Evolutionary conservation across 2,329 filamentous ascomycete genomes (phyloP).

Genomic region (Aspergillus ochraceus): DNA sequence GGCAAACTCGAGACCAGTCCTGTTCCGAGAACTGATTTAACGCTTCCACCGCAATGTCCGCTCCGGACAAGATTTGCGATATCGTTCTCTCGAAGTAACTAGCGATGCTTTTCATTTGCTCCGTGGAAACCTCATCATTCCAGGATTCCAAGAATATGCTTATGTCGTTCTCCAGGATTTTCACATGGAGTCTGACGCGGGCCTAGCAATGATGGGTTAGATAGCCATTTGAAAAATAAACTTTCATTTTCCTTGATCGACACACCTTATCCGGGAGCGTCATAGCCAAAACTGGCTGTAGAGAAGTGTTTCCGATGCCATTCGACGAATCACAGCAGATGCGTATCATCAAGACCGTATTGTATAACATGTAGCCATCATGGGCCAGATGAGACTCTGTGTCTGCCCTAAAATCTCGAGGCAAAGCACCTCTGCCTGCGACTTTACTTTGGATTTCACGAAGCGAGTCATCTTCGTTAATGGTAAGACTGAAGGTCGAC

Average conservation of each 20-base stretch:
- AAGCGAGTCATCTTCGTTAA: constrained; percentile 31
- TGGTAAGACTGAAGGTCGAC: constrained; percentile 25
- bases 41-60: constrained; percentile 45
- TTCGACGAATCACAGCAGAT: constrained; percentile 26
- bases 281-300: constrained; percentile 27
- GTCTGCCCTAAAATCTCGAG: constrained; percentile 11
- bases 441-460: constrained; percentile 30
- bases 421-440: constrained; percentile 9
- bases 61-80: constrained; percentile 46
- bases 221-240: not conserved
- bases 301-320: constrained; percentile 13
- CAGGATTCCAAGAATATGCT: constrained; percentile 42
- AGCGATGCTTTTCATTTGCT: constrained; percentile 48
- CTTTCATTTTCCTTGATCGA: not conserved
- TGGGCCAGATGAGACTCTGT: constrained; percentile 7
- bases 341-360: constrained; percentile 38
- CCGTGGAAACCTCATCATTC: constrained; percentile 36
- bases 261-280: constrained; percentile 36
- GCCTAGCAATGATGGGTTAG: constrained; percentile 25
- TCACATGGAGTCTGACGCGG: constrained; percentile 37
- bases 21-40: constrained; percentile 57
- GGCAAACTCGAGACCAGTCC: constrained; percentile 56
- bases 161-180: constrained; percentile 34
- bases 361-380: constrained; percentile 32
- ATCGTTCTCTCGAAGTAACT: constrained; percentile 57